Evolutionary conservation across 768 basidiomycete genomes (phyloP).

Genomic region (Leccinum barrowsii): DNA sequence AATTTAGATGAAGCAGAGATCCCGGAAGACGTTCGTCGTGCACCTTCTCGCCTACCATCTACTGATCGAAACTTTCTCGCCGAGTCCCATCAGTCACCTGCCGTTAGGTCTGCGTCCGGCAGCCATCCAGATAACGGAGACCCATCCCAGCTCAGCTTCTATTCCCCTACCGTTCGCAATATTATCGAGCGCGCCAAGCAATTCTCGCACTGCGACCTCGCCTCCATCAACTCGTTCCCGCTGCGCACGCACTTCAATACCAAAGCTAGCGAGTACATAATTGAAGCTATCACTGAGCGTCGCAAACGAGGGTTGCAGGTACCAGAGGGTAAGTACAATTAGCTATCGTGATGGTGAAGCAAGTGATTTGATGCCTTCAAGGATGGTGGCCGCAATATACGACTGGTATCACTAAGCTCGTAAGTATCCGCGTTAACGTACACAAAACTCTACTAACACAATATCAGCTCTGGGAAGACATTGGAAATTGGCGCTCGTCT

Average conservation of each 20-base stretch:
- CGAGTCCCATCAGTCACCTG: not conserved
- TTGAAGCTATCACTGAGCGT: not conserved
- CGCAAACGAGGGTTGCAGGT: not conserved
- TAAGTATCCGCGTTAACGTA: not conserved
- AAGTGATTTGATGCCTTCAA: not conserved
- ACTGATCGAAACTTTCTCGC: not conserved
- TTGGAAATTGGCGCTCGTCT: slow-evolving; percentile 1
- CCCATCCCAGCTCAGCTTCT: not conserved
- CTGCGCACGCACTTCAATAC: not conserved
- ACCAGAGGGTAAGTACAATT: not conserved
- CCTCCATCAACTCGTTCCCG: not conserved
- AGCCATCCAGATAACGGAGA: not conserved
- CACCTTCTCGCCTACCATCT: not conserved
- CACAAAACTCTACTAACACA: not conserved
- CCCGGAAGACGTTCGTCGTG: not conserved
- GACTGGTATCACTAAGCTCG: not conserved
- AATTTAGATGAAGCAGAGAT: not conserved
- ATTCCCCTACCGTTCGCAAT: not conserved
- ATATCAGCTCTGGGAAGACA: slow-evolving; percentile 3
- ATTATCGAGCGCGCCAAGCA: not conserved
- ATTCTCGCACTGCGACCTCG: not conserved
- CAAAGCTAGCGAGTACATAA: not conserved
- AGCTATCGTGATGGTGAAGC: not conserved
- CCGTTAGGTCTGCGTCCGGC: not conserved
- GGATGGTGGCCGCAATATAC: not conserved